These are phyloP conservation scores for Leonotis leonurus DNA, from an alignment of 257 asterid species.

Conservation along the genomic window DNA sequence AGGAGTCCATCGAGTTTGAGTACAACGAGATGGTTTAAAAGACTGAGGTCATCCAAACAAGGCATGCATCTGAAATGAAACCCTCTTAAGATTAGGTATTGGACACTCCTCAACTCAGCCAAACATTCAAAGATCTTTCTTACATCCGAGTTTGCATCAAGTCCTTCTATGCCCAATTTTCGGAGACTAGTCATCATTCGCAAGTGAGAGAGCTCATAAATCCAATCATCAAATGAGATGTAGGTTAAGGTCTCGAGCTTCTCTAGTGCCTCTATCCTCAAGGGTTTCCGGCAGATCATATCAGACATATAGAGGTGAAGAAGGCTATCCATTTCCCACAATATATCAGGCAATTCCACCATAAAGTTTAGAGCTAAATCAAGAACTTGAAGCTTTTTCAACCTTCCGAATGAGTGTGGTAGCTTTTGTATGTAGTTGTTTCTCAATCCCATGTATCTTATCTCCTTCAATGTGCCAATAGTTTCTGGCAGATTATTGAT, in stretches of 20 bases:
- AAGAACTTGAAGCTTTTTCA: constrained; percentile 11
- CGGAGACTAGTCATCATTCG: background rate
- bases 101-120: too few relatives aligned
- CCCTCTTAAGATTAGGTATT: background rate
- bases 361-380: background rate
- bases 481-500: background rate
- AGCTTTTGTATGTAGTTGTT: background rate
- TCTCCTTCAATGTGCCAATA: background rate
- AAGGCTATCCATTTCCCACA: background rate
- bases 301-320: background rate
- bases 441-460: constrained; percentile 18
- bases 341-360: background rate
- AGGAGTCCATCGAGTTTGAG: background rate
- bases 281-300: background rate
- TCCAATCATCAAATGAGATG: background rate
- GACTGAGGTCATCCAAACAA: background rate
- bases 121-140: too few relatives aligned
- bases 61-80: background rate
- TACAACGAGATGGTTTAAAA: background rate
- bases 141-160: too few relatives aligned
- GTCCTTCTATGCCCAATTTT: background rate
- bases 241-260: background rate
- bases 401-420: constrained; percentile 1
- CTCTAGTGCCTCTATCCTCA: background rate
- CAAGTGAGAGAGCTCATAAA: too few relatives aligned